phyloP scores from a whole-genome alignment of 805 yeast species.

The Geotrichum ghanense region DNA sequence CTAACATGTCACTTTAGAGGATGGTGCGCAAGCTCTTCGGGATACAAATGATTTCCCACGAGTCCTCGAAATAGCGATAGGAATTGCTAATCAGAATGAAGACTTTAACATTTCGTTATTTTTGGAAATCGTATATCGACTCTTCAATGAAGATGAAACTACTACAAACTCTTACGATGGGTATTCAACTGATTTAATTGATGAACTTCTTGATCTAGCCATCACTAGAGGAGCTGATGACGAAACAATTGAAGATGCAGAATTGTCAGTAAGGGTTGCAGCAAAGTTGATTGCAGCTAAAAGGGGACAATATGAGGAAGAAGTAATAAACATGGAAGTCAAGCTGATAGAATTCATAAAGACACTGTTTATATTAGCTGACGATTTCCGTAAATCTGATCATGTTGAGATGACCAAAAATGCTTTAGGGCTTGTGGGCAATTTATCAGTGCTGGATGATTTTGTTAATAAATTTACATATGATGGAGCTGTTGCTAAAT shows the following conservation, averaged over 20 bases:
- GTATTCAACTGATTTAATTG: not conserved
- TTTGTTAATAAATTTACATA: not conserved
- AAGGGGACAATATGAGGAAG: not conserved
- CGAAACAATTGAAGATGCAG: conserved; percentile 1
- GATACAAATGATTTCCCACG: not conserved
- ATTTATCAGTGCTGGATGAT: not conserved
- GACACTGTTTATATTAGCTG: not conserved
- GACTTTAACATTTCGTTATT: not conserved
- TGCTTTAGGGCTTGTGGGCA: not conserved
- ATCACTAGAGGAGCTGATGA: not conserved
- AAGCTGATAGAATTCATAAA: not conserved
- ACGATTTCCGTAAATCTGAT: not conserved
- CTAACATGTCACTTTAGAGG: not conserved
- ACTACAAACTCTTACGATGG: not conserved
- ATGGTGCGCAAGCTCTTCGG: not conserved
- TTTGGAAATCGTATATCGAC: not conserved
- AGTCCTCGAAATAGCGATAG: not conserved
- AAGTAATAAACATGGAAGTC: not conserved
- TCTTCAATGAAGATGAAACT: not conserved
- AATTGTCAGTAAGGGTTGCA: not conserved
- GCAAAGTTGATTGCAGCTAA: not conserved
- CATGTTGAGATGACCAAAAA: not conserved
- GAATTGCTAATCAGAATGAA: not conserved
- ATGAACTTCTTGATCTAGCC: not conserved
- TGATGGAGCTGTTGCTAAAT: not conserved